A percentile compares a stretch with the other conserved stretches of the same genome.
These are phyloP conservation scores for Cubamyces sp. DNA, from an alignment of 768 basidiomycete species.

Conservation along the genomic window DNA sequence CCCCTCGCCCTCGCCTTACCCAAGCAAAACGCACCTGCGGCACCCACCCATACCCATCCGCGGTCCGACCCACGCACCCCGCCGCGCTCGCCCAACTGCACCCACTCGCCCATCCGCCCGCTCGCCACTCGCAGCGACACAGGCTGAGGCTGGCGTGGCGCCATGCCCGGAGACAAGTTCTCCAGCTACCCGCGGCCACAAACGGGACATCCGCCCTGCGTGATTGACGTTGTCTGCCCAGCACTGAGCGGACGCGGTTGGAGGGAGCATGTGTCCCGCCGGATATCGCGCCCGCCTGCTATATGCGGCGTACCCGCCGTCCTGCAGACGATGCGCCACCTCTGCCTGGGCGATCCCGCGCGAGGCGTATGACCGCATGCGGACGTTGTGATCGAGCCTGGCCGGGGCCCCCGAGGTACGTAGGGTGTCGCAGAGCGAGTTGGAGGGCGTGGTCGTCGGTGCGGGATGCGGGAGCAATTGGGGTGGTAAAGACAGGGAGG, in stretches of 20 bases:
- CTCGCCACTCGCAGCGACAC: too few species aligned
- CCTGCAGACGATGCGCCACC: neutral
- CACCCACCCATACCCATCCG: too few species aligned
- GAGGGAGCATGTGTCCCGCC: neutral
- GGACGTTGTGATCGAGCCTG: conserved; percentile 6
- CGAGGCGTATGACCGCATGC: neutral
- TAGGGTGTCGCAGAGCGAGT: neutral
- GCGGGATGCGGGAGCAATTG: too few species aligned
- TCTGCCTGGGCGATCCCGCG: neutral
- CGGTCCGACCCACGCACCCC: too few species aligned
- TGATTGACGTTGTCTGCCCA: too few species aligned
- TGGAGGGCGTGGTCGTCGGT: too few species aligned
- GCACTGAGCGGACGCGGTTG: neutral
- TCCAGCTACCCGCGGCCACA: conserved; percentile 6
- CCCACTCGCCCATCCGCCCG: too few species aligned
- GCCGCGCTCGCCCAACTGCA: too few species aligned
- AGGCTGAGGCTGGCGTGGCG: neutral
- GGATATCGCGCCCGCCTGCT: neutral
- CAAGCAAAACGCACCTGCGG: neutral
- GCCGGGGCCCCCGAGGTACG: neutral
- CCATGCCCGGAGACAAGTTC: neutral
- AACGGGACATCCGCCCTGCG: conserved; percentile 1
- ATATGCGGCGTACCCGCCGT: conserved; percentile 4
- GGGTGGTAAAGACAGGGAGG: too few species aligned
- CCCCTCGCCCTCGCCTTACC: neutral